Evolutionary conservation across 1,139 yeast genomes (phyloP), one percentile per base, ranked within the genome.

Genomic region (Geotrichum siamense): DNA sequence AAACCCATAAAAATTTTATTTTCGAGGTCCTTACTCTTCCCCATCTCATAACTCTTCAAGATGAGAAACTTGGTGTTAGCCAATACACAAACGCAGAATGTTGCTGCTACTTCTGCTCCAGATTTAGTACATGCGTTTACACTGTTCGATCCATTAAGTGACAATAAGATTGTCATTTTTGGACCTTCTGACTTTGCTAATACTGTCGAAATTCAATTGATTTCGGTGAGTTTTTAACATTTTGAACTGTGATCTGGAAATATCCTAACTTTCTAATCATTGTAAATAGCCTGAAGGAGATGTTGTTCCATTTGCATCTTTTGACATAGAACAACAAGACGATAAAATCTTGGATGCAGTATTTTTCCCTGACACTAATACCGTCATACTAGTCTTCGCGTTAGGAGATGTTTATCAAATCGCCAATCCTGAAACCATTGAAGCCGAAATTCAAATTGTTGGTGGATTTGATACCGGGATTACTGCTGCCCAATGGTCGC

Each of bases 391-490:
- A 13, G 55, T 63, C 3, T 47, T 63, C 29, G 49, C 55, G 9
- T 58, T 53, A 25, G 72, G 72, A 8, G 94, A 85, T 53, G 59
- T 72, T 20, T 68, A 70, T 38, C 83, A 78, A 57, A 64, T 83
- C 45, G 70, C 81, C 2, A 15, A 74, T 53, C 16, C 36, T 12
- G 65, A 81, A 26, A 69, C 75, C 15, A 56, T 57, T 4, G 63
- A 58, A 15, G 52, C 60, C 1, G 56, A 58, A 1, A 69, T 75
- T 1, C 79, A 80, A 57, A 80, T 89, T 46, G 91, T 83, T 5
- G 97, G 97, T 0, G 74, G 89, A 19, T 79, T 91, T 26, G 96
- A 87, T 55, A 76, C 71, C 32, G 93, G 91, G 0, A 67, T 89
- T 13, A 59, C 65, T 31, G 80, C 86, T 17, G 93, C 96, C 0